Evolutionary conservation across 805 yeast species (phyloP).

Genomic region (Candida mattraensis): DNA sequence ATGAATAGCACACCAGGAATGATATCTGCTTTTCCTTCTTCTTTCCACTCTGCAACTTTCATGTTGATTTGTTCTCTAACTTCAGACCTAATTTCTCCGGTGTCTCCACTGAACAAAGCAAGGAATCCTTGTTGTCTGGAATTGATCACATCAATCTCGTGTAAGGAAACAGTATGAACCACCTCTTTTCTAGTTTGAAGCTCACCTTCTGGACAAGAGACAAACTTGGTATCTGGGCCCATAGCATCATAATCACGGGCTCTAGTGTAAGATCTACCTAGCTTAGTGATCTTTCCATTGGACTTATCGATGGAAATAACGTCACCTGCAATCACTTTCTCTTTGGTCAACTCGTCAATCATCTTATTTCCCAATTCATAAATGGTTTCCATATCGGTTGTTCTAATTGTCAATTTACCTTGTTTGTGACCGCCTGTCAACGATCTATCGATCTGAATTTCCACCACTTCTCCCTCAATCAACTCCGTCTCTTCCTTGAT

Average conservation of each 20-base stretch:
- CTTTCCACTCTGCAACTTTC: conserved; percentile 94
- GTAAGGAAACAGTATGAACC: conserved; percentile 95
- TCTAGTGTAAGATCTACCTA: conserved; percentile 97
- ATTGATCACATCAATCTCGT: conserved; percentile 94
- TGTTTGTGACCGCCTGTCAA: conserved; percentile 76
- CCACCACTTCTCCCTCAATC: conserved; percentile 97
- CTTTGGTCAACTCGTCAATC: conserved; percentile 93
- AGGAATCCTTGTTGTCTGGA: conserved; percentile 83
- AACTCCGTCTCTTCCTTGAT: conserved; percentile 97
- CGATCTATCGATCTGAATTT: conserved; percentile 93
- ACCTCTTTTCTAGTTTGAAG: conserved; percentile 97
- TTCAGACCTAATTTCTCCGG: conserved; percentile 91
- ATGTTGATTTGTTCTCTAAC: conserved; percentile 56
- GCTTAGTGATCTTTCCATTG: conserved; percentile 95
- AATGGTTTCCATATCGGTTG: conserved; percentile 87
- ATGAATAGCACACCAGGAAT: conserved; percentile 97
- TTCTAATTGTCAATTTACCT: conserved; percentile 88
- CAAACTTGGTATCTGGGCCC: conserved; percentile 87
- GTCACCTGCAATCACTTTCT: conserved; percentile 92
- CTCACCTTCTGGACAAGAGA: conserved; percentile 98
- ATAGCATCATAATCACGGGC: conserved; percentile 98
- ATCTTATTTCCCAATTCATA: conserved; percentile 45
- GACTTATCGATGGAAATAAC: conserved; percentile 96
- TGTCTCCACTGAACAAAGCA: conserved; percentile 65
- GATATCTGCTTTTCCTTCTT: conserved; percentile 96